phyloP scores from a whole-genome alignment of 768 basidiomycete genomes.

The Lepiota brunneoincarnata region DNA sequence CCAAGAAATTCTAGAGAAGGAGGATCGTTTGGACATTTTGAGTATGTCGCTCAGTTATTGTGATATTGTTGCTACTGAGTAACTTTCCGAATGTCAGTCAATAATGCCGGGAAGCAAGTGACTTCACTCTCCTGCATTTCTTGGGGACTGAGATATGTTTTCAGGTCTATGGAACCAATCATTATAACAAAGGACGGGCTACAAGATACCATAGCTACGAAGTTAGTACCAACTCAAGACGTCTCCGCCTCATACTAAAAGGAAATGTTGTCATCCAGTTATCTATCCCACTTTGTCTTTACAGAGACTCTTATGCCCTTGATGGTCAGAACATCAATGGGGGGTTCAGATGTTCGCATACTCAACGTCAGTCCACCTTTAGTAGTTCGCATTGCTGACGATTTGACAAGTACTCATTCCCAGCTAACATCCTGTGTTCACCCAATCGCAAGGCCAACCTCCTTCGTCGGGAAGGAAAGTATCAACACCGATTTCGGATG shows the following conservation, averaged over 20 bases:
- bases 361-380: slow-evolving; percentile 42
- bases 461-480: slow-evolving; percentile 31
- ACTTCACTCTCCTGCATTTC: background rate
- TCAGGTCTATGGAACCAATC: slow-evolving; percentile 9
- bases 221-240: background rate
- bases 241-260: background rate
- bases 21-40: slow-evolving; percentile 53
- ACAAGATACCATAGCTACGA: slow-evolving; percentile 10
- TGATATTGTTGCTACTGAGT: background rate
- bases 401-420: background rate
- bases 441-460: slow-evolving; percentile 15
- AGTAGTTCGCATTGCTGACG: background rate
- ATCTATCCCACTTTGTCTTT: slow-evolving; percentile 53
- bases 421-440: slow-evolving; percentile 33
- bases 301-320: slow-evolving; percentile 53
- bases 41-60: slow-evolving; percentile 29
- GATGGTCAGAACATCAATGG: slow-evolving; percentile 44
- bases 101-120: slow-evolving; percentile 38
- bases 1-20: slow-evolving; percentile 45
- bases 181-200: slow-evolving; percentile 16
- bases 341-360: slow-evolving; percentile 56
- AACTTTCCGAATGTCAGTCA: slow-evolving; percentile 35
- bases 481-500: slow-evolving; percentile 33
- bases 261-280: slow-evolving; percentile 27
- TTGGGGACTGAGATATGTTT: background rate